These are phyloP conservation scores for Parafenestella ontariensis DNA, from an alignment of 2,329 filamentous ascomycete genomes.

Conservation along the genomic window DNA sequence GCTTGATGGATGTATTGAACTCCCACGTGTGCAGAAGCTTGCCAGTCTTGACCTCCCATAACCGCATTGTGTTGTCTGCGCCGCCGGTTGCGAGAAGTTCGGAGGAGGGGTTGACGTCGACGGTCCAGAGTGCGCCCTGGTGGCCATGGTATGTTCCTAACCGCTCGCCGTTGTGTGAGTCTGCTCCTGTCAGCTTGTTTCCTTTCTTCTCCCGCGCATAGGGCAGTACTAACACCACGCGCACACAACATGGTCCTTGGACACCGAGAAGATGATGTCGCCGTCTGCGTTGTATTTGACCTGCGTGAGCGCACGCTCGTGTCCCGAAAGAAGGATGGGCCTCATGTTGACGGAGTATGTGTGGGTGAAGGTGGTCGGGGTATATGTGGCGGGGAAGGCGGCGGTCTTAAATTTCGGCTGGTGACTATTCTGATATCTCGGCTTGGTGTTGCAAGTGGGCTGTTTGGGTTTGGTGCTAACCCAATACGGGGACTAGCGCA, in stretches of 20 bases:
- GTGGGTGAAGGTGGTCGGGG: slow-evolving; percentile 26
- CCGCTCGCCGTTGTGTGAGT: slow-evolving; percentile 95
- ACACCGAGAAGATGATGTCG: slow-evolving; percentile 93
- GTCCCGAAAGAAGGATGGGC: slow-evolving; percentile 93
- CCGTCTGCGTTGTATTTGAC: slow-evolving; percentile 87
- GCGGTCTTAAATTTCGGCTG: slow-evolving; percentile 40
- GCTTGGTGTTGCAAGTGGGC: slow-evolving; percentile 39
- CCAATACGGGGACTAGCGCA: slow-evolving; percentile 23
- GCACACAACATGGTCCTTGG: slow-evolving; percentile 96
- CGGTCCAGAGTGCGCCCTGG: slow-evolving; percentile 97
- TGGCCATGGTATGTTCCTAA: slow-evolving; percentile 94
- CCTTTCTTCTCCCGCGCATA: neutral
- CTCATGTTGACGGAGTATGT: slow-evolving; percentile 68
- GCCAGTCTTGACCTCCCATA: slow-evolving; percentile 95
- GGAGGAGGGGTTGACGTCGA: slow-evolving; percentile 92
- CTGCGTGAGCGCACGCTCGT: slow-evolving; percentile 95
- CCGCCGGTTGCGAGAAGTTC: slow-evolving; percentile 93
- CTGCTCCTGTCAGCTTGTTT: slow-evolving; percentile 35
- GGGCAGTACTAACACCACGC: slow-evolving; percentile 71
- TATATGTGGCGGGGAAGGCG: slow-evolving; percentile 26
- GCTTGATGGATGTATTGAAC: slow-evolving; percentile 95
- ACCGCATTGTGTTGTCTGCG: slow-evolving; percentile 96
- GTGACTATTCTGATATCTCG: slow-evolving; percentile 35
- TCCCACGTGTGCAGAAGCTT: slow-evolving; percentile 97
- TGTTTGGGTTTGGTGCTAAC: slow-evolving; percentile 23